Base-by-base conservation (phyloP, 805 yeast genomes). In the Starmerella gropengiesseri region DNA sequence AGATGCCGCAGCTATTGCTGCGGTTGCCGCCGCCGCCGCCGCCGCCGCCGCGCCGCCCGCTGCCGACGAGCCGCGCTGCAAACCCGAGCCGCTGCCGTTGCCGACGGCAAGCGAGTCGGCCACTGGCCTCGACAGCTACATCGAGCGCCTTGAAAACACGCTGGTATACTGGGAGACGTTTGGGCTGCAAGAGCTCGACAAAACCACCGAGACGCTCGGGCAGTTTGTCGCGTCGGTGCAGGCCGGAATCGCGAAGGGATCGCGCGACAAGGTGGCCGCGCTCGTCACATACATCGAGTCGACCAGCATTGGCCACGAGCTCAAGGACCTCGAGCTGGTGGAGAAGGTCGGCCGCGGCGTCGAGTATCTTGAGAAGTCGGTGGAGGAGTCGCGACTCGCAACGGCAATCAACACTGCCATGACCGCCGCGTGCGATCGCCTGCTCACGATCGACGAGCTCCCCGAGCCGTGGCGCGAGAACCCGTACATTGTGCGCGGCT, bases 381-480 rank as follows among this genome's bases (percentile, higher is more conserved):
- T 63, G 32, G 69, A 66, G 51, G 46, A 46, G 30, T 53, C 53
- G 40, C 55, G 56, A 40, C 45, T 53, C n/a, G 43, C 48, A 7
- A 42, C 36, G 40, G 37, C 52, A 5, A 37, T 57, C 12, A 58
- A 55, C 42, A 41, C 43, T 5, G 57, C 60, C 4, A 38, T 56
- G 7, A 23, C 44, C 16, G 22, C 41, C 32, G 60, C 68, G 17
- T 49, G 52, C 26, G 49, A 55, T 16, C 51, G 78, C 34, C 70
- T 77, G 43, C 62, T 89, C 31, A 85, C 84, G 51, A 83, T 79
- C 60, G 84, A 82, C 57, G 94, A 89, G 60, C 66, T 89, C 32
- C 98, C 98, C 2, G 74, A 79, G 52, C 84, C 81, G 37, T 89
- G 95, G 94, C 73, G 94, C 56, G 96, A 87, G 62, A 89, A 91